Percentiles rank a stretch among this genome's conserved stretches.
phyloP scores from a whole-genome alignment of 805 yeast genomes.

The Lipomyces chichibuensis region DNA sequence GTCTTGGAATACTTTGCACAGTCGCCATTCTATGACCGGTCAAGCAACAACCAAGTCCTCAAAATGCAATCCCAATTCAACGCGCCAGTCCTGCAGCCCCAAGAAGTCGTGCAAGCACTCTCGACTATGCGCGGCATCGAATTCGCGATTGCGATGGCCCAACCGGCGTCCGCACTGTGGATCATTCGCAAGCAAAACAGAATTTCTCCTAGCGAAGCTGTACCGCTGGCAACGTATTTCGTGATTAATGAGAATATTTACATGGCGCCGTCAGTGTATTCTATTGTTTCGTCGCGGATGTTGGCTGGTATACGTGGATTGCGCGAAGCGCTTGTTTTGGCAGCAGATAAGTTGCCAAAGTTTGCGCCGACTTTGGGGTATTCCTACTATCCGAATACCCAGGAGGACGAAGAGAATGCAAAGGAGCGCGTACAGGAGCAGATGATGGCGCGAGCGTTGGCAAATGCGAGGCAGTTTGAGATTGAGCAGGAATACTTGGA shows the following conservation, averaged over 20 bases:
- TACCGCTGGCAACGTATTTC: constrained; percentile 74
- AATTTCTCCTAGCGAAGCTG: constrained; percentile 53
- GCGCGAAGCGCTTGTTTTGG: constrained; percentile 49
- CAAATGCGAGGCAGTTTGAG: constrained; percentile 18
- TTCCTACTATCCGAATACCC: constrained; percentile 45
- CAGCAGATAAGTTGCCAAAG: constrained; percentile 47
- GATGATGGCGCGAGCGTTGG: constrained; percentile 38
- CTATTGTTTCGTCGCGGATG: constrained; percentile 71
- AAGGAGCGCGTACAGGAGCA: constrained; percentile 19
- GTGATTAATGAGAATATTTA: constrained; percentile 90
- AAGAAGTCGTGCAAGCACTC: constrained; percentile 54
- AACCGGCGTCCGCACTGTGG: constrained; percentile 90
- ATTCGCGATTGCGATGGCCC: constrained; percentile 69
- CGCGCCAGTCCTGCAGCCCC: constrained; percentile 48
- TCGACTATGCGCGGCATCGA: constrained; percentile 83
- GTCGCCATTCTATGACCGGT: constrained; percentile 92
- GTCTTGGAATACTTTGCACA: constrained; percentile 87
- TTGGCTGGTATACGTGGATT: constrained; percentile 54
- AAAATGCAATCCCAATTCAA: constrained; percentile 94
- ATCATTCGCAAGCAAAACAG: constrained; percentile 81
- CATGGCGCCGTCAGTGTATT: constrained; percentile 80
- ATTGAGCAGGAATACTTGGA: constrained; percentile 16
- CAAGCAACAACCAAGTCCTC: constrained; percentile 90
- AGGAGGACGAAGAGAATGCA: constrained; percentile 28
- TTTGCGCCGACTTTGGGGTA: constrained; percentile 68